A percentile compares a stretch with the other conserved stretches of the same genome.
Evolutionary conservation across 768 basidiomycete genomes (phyloP).

Genomic region (Collybiopsis confluens): DNA sequence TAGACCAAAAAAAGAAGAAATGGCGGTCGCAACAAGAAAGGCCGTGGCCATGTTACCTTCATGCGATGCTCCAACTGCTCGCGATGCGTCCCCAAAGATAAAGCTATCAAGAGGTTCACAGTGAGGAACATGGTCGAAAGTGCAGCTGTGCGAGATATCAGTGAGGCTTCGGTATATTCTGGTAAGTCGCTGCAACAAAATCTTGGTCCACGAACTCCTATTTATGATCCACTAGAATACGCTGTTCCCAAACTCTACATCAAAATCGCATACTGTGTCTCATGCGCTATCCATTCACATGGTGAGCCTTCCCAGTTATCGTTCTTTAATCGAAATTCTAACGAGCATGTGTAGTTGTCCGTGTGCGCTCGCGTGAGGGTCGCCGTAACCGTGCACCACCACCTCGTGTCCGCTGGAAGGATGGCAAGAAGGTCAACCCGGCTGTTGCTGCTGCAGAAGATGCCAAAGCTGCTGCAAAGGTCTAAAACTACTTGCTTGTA

Average conservation of each 20-base stretch:
- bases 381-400: constrained; percentile 98
- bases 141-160: constrained; percentile 95
- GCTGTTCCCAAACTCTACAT: constrained; percentile 95
- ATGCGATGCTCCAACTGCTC: constrained; percentile 99
- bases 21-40: constrained; percentile 98
- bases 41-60: constrained; percentile 92
- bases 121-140: constrained; percentile 99
- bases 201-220: background rate
- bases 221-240: constrained; percentile 62
- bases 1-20: constrained; percentile 99
- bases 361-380: constrained; percentile 93
- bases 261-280: constrained; percentile 98
- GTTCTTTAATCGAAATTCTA: background rate
- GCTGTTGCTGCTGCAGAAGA: constrained; percentile 93
- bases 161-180: constrained; percentile 89
- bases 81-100: constrained; percentile 96
- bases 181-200: constrained; percentile 47
- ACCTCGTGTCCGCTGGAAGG: constrained; percentile 92
- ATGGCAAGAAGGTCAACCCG: constrained; percentile 93
- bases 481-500: constrained; percentile 5
- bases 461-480: constrained; percentile 53
- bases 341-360: constrained; percentile 69
- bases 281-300: constrained; percentile 99
- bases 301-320: constrained; percentile 50
- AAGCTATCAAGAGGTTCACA: constrained; percentile 99